Conservation (phyloP, 1,284 basidiomycete species). For the Vanrija pseudolonga region DNA sequence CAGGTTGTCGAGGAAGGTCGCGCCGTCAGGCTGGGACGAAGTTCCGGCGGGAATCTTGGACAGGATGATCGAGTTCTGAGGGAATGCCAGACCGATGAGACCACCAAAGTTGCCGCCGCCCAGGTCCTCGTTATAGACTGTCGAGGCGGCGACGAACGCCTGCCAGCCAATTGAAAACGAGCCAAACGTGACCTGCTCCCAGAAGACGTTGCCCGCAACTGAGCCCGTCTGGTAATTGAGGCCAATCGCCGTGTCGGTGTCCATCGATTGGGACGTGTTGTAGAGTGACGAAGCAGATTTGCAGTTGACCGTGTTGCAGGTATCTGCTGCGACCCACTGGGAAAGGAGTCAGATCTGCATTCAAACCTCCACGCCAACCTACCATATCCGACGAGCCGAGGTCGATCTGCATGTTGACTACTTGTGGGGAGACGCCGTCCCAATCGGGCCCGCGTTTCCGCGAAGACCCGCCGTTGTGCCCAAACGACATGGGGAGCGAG, state of each 20-base stretch:
- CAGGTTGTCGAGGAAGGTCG: constrained; percentile 48
- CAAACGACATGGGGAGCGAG: constrained; percentile 33
- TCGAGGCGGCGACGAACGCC: constrained; percentile 42
- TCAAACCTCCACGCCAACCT: constrained; percentile 12
- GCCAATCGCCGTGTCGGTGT: constrained; percentile 27
- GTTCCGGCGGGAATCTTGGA: constrained; percentile 42
- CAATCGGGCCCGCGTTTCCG: constrained; percentile 10
- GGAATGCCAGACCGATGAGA: constrained; percentile 44
- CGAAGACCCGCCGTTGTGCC: constrained; percentile 20
- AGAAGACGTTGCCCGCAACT: constrained; percentile 42
- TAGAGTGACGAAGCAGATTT: constrained; percentile 27
- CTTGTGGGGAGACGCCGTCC: constrained; percentile 28
- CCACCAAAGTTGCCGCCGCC: constrained; percentile 40
- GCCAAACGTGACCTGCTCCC: constrained; percentile 43
- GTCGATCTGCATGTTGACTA: constrained; percentile 43
- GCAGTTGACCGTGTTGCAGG: constrained; percentile 38
- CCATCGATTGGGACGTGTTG: constrained; percentile 33
- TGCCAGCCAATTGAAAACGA: constrained; percentile 46
- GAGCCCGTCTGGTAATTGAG: constrained; percentile 37
- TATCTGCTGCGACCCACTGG: constrained; percentile 44
- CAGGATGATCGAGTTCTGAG: constrained; percentile 44
- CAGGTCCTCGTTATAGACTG: constrained; percentile 39
- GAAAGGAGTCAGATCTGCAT: neutral
- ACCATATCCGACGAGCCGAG: constrained; percentile 48
- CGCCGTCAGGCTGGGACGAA: constrained; percentile 44